Percentiles rank a stretch among this genome's conserved stretches.
Evolutionary conservation across 345 rosid species (phyloP).

Genomic region (Ceriops decandra): DNA sequence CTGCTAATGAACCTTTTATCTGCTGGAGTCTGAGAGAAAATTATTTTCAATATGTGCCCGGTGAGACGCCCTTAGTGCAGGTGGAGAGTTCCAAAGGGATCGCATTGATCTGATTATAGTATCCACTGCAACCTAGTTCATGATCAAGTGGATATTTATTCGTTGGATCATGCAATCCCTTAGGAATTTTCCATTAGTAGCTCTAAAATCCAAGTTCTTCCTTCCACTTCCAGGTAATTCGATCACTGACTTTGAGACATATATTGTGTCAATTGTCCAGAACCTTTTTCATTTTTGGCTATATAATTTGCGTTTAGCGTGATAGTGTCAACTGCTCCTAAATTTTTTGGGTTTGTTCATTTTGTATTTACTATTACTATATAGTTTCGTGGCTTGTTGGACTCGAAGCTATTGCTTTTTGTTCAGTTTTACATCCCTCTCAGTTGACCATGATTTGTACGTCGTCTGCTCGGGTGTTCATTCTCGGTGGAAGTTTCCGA

Average conservation of each 20-base stretch:
- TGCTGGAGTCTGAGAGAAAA: background rate
- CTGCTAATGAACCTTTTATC: background rate
- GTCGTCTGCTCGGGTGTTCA: too few relatives aligned
- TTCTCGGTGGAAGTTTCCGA: too few relatives aligned
- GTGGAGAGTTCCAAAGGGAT: constrained; percentile 70
- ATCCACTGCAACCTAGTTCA: too few relatives aligned
- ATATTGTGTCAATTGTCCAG: background rate
- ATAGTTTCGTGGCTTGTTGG: too few relatives aligned
- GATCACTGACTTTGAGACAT: background rate
- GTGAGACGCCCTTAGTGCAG: constrained; percentile 30
- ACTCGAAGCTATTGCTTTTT: too few relatives aligned
- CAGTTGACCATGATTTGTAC: too few relatives aligned
- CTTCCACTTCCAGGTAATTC: constrained; percentile 11
- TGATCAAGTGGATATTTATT: constrained; percentile 2
- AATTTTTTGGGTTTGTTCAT: too few relatives aligned
- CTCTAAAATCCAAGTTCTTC: constrained; percentile 19
- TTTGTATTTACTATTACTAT: too few relatives aligned
- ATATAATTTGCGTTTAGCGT: too few relatives aligned
- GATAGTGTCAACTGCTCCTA: too few relatives aligned
- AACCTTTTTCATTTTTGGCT: too few relatives aligned
- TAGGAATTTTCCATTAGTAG: constrained; percentile 46
- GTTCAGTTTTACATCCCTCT: too few relatives aligned
- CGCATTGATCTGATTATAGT: constrained; percentile 54
- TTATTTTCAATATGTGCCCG: background rate
- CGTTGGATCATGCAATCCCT: constrained; percentile 65